Percentiles rank a stretch among this genome's conserved stretches.
phyloP scores from a whole-genome alignment of 2,329 filamentous ascomycete species.

The Ophiostoma ulmi region DNA sequence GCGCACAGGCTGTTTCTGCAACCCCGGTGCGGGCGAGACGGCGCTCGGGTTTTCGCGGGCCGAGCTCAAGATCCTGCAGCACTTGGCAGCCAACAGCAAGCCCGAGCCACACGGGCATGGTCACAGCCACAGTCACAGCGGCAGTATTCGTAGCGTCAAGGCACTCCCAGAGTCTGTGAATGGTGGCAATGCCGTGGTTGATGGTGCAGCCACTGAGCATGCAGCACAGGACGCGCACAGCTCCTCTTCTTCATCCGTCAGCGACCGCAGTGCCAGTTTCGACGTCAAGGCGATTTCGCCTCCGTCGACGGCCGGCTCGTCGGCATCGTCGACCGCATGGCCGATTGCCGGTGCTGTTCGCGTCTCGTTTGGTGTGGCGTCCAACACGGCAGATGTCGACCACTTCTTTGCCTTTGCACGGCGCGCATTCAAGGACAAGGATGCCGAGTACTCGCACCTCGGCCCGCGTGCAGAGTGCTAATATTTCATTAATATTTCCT shows the following conservation, averaged over 20 bases:
- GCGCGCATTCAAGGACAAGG: constrained; percentile 34
- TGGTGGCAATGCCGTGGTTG: background rate
- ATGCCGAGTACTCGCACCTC: constrained; percentile 21
- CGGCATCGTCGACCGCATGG: background rate
- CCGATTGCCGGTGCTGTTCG: constrained; percentile 35
- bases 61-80: constrained; percentile 24
- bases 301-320: constrained; percentile 29
- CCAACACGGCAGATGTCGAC: constrained; percentile 36
- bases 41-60: constrained; percentile 33
- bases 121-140: constrained; percentile 1
- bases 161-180: background rate
- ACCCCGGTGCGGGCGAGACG: constrained; percentile 38
- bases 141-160: constrained; percentile 7
- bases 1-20: constrained; percentile 42
- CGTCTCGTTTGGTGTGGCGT: constrained; percentile 39
- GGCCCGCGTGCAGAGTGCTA: constrained; percentile 24
- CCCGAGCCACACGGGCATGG: background rate
- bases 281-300: background rate
- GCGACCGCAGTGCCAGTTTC: constrained; percentile 7
- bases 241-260: background rate
- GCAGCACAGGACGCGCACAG: background rate
- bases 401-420: constrained; percentile 35
- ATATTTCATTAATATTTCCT: background rate
- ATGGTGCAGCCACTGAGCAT: background rate
- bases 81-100: constrained; percentile 19